Conservation (phyloP, 768 basidiomycete species). For the Hysterangium stoloniferum region DNA sequence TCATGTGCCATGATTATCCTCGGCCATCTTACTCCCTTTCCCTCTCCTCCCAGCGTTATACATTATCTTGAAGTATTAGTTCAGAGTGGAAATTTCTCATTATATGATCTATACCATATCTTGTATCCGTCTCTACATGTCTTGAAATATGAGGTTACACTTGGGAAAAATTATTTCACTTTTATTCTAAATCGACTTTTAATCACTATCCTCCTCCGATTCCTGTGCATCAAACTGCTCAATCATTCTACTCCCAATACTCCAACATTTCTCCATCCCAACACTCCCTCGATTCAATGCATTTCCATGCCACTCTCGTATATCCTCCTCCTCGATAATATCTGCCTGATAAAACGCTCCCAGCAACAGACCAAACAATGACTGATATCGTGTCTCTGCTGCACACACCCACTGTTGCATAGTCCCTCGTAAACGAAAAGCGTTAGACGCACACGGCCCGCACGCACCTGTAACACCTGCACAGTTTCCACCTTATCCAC, state of each 20-base stretch:
- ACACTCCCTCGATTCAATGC: conserved; percentile 44
- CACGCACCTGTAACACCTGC: conserved; percentile 63
- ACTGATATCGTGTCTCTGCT: conserved; percentile 43
- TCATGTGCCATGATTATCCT: no score
- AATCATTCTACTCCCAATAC: conserved; percentile 65
- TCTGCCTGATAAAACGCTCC: conserved; percentile 88
- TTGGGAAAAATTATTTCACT: no score
- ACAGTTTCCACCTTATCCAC: conserved; percentile 78
- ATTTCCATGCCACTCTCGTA: conserved; percentile 75
- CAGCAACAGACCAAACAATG: conserved; percentile 79
- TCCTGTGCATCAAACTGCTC: conserved; percentile 70
- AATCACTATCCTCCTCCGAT: conserved; percentile 34
- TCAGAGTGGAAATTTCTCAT: no score
- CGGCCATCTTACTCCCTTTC: conserved; percentile 15
- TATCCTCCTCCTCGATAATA: conserved; percentile 83
- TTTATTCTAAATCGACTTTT: no score
- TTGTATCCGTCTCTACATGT: neutral
- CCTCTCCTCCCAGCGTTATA: conserved; percentile 49
- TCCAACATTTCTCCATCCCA: conserved; percentile 58
- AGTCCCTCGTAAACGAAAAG: no score
- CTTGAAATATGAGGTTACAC: neutral
- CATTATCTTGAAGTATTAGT: conserved; percentile 59
- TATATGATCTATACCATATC: neutral
- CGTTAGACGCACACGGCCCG: neutral
- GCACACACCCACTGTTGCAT: conserved; percentile 55